Percentiles rank a stretch among this genome's conserved stretches.
Conservation (phyloP, 2,329 filamentous ascomycete species). For the Trichoderma sp. region DNA sequence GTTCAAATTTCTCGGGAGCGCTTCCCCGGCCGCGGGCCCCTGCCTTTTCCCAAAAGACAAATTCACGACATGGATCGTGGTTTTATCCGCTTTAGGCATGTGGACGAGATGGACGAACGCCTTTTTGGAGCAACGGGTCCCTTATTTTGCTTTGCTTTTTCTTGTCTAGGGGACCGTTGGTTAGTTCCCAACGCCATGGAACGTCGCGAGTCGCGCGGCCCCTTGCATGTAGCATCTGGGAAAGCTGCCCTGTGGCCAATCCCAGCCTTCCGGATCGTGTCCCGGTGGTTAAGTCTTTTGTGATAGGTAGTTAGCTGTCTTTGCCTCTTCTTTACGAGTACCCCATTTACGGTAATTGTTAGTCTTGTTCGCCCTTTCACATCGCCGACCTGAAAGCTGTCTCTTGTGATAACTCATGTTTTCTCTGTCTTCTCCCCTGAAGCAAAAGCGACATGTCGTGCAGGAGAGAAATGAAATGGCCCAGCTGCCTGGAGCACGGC, state of each 20-base stretch:
- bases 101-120: neutral
- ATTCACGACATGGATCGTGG: slow-evolving; percentile 8
- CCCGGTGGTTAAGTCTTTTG: neutral
- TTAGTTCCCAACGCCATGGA: neutral
- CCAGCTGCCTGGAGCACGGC: neutral
- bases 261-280: neutral
- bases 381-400: neutral
- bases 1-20: slow-evolving; percentile 8
- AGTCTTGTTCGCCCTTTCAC: neutral
- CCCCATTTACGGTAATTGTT: neutral
- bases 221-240: neutral
- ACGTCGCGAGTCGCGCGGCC: neutral
- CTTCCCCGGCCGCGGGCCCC: slow-evolving; percentile 7
- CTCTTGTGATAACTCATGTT: slow-evolving; percentile 1
- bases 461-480: neutral
- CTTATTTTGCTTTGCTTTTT: neutral
- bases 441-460: neutral
- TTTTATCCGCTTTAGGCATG: neutral
- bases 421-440: neutral
- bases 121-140: neutral
- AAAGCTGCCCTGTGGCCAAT: neutral
- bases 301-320: neutral
- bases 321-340: neutral
- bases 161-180: neutral
- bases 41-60: neutral